Conservation (phyloP, 352 stramenopile genomes). For the Phytopythium mirpurense region DNA sequence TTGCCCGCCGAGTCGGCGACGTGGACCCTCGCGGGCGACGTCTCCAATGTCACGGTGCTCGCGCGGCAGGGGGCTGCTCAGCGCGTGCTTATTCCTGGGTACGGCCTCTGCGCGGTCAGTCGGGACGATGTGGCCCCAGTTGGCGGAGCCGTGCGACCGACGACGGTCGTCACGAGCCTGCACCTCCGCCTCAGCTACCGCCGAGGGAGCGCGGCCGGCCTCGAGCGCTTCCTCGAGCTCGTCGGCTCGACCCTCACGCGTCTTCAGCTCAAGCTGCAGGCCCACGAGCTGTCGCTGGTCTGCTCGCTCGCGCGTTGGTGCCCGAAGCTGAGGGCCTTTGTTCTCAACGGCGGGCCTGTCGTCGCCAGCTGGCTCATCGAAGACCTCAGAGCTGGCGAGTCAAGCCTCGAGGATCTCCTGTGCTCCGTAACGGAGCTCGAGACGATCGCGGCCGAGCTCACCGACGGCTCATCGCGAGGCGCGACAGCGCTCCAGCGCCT, state of each 20-base stretch:
- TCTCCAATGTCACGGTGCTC: not conserved
- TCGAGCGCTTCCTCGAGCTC: not conserved
- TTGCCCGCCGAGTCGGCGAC: not conserved
- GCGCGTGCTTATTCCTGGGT: not conserved
- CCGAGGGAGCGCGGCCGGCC: not conserved
- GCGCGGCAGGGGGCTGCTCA: not conserved
- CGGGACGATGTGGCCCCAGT: not conserved
- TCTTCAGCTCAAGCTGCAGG: not conserved
- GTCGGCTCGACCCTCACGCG: not conserved
- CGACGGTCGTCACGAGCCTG: not conserved
- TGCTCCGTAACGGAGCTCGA: not conserved
- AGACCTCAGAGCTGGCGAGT: not conserved
- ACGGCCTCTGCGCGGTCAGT: not conserved
- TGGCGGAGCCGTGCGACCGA: not conserved
- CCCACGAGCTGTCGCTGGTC: not conserved
- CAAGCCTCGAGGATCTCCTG: not conserved
- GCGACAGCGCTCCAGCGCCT: not conserved
- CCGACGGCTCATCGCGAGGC: not conserved
- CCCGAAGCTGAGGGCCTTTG: not conserved
- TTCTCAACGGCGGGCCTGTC: not conserved
- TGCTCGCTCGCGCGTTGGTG: not conserved
- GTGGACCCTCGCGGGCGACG: not conserved
- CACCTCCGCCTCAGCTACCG: not conserved
- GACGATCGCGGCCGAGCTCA: not conserved
- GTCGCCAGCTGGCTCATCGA: not conserved